A percentile compares a stretch with the other conserved stretches of the same genome.
Evolutionary conservation across 176 grass and related monocot genomes (phyloP).

Genomic region (Panicum miliaceum): DNA sequence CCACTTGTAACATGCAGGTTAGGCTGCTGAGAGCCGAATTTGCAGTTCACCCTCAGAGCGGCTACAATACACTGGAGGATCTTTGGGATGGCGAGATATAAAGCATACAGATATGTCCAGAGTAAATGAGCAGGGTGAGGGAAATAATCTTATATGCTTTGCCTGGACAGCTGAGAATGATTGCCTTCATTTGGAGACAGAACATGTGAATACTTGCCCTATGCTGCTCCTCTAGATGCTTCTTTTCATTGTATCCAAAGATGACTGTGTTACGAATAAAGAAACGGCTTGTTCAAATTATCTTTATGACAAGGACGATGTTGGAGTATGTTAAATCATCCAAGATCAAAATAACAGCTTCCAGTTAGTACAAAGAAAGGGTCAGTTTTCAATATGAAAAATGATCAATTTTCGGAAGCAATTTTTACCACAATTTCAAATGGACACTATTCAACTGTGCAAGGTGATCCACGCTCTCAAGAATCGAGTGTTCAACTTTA

Average conservation of each 20-base stretch:
- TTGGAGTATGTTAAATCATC: background rate
- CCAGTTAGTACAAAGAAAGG: background rate
- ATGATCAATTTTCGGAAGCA: background rate
- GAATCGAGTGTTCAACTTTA: conserved; percentile 81
- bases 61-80: conserved; percentile 58
- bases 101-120: background rate
- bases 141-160: background rate
- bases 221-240: background rate
- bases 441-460: conserved; percentile 72
- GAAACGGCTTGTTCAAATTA: background rate
- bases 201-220: background rate
- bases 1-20: conserved; percentile 40
- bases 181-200: background rate
- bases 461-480: conserved; percentile 71
- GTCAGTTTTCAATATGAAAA: background rate
- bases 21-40: conserved; percentile 38
- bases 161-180: background rate
- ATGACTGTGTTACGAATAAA: background rate
- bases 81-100: conserved; percentile 72
- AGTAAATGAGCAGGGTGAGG: background rate
- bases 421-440: background rate
- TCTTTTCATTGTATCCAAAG: background rate
- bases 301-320: background rate
- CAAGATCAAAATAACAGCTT: background rate
- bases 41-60: conserved; percentile 32